Conservation (phyloP, 352 stramenopile genomes). For the Phytopythium oedochilum region DNA sequence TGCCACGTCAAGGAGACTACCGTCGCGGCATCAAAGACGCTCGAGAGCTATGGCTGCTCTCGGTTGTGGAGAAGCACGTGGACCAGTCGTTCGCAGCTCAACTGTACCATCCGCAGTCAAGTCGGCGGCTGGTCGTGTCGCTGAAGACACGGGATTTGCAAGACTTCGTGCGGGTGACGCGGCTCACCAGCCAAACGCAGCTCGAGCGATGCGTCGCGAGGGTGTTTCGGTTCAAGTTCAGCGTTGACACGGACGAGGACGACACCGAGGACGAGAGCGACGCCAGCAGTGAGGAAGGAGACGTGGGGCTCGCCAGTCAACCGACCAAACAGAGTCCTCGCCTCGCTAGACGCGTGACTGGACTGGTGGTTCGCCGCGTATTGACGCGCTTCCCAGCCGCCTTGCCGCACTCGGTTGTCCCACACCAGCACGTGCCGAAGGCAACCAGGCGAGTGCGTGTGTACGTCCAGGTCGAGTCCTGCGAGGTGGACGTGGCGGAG, state of each 20-base stretch:
- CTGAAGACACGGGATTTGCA: neutral
- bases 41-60: conserved; percentile 1
- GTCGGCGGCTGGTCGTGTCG: neutral
- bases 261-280: neutral
- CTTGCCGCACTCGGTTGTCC: conserved; percentile 27
- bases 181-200: neutral
- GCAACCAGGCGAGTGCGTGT: conserved; percentile 23
- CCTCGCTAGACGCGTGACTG: neutral
- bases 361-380: conserved; percentile 11
- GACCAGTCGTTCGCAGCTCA: neutral
- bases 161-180: conserved; percentile 1
- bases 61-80: conserved; percentile 2
- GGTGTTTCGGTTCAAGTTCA: neutral
- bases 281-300: neutral
- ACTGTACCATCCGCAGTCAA: conserved; percentile 1
- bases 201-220: neutral
- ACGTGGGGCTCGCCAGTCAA: neutral
- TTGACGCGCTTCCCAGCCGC: conserved; percentile 38
- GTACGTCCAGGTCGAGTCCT: conserved; percentile 60
- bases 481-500: conserved; percentile 4
- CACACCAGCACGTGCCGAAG: conserved; percentile 34
- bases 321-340: neutral
- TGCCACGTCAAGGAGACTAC: neutral
- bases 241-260: neutral
- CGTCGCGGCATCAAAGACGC: neutral